Conservation (phyloP, 2,329 filamentous ascomycete species). For the Fusarium fujikuroi region DNA sequence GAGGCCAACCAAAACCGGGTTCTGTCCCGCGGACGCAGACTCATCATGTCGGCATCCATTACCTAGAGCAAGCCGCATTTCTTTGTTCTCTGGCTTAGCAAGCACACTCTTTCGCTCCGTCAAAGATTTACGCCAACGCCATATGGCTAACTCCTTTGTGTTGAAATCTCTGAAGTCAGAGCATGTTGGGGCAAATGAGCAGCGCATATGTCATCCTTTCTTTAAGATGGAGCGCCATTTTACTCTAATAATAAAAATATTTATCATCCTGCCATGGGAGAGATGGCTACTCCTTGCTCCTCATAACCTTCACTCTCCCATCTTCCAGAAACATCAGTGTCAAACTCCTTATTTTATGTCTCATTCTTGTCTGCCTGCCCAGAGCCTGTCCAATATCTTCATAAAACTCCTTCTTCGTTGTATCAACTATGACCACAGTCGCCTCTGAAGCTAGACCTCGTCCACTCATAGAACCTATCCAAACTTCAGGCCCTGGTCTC, state of each 20-base stretch:
- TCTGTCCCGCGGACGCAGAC: constrained; percentile 20
- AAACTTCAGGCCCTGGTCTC: constrained; percentile 32
- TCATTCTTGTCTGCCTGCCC: not conserved
- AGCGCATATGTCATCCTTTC: constrained; percentile 23
- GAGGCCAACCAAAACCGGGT: constrained; percentile 19
- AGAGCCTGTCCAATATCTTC: not conserved
- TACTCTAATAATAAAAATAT: constrained; percentile 37
- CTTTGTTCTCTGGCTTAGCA: constrained; percentile 44
- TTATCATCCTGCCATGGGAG: constrained; percentile 3
- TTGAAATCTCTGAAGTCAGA: constrained; percentile 22
- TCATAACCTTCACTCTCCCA: not conserved
- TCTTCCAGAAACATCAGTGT: not conserved
- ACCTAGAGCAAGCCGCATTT: constrained; percentile 37
- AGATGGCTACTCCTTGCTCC: not conserved
- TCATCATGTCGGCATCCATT: constrained; percentile 12
- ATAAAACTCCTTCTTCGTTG: constrained; percentile 6
- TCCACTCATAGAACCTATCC: constrained; percentile 40
- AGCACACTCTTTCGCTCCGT: constrained; percentile 33
- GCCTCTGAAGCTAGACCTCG: constrained; percentile 30
- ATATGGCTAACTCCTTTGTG: constrained; percentile 28
- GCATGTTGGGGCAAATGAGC: constrained; percentile 13
- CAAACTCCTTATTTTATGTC: not conserved
- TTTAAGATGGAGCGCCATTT: constrained; percentile 33
- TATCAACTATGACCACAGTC: constrained; percentile 28
- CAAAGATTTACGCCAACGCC: constrained; percentile 22